A percentile compares a stretch with the other conserved stretches of the same genome.
Evolutionary conservation across 768 basidiomycete species (phyloP).

Genomic region (Lentinula aciculospora): DNA sequence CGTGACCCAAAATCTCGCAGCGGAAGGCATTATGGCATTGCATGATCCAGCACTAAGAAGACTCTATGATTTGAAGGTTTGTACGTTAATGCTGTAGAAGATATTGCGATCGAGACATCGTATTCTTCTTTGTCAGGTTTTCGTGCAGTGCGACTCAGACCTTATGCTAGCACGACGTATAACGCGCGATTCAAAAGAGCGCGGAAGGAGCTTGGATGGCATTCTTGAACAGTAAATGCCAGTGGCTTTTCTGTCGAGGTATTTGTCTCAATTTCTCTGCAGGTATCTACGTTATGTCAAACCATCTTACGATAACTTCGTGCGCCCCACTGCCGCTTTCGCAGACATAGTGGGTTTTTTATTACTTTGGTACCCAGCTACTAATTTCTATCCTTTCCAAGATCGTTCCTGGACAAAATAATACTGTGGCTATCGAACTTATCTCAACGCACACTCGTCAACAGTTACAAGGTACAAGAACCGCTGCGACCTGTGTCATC

Average conservation of each 20-base stretch:
- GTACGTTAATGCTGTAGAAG: slow-evolving; percentile 6
- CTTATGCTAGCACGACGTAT: slow-evolving; percentile 95
- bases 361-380: background rate
- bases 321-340: slow-evolving; percentile 77
- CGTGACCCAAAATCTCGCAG: slow-evolving; percentile 25
- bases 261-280: background rate
- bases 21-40: slow-evolving; percentile 90
- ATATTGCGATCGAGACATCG: background rate
- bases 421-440: slow-evolving; percentile 86
- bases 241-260: background rate
- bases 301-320: slow-evolving; percentile 90
- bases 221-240: slow-evolving; percentile 76
- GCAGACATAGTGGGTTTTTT: slow-evolving; percentile 75
- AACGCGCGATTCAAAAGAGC: slow-evolving; percentile 79
- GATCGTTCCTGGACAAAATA: slow-evolving; percentile 95
- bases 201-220: slow-evolving; percentile 80
- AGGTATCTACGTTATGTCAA: slow-evolving; percentile 95
- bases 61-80: slow-evolving; percentile 88
- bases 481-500: background rate
- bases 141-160: slow-evolving; percentile 92
- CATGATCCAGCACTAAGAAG: slow-evolving; percentile 73
- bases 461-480: slow-evolving; percentile 51
- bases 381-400: slow-evolving; percentile 23
- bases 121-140: slow-evolving; percentile 42
- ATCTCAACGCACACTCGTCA: slow-evolving; percentile 87